Percentiles rank a stretch among this genome's conserved stretches.
Conservation (phyloP, 768 basidiomycete genomes). For the Termitomyces bulborhizus region DNA sequence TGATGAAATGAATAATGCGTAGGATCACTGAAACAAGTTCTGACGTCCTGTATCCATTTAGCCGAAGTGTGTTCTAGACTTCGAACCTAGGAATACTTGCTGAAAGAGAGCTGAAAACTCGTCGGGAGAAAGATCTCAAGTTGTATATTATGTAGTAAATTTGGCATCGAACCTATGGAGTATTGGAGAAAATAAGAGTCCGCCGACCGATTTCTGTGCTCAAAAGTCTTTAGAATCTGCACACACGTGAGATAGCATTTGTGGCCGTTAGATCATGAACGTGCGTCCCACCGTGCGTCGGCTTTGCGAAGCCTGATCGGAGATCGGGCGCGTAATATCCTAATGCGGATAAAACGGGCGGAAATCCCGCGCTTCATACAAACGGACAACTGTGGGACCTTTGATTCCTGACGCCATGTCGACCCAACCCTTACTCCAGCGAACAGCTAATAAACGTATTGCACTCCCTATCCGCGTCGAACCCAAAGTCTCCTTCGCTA, state of each 20-base stretch:
- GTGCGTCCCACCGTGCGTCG: not conserved
- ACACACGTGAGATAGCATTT: too few species aligned
- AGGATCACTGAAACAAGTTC: not conserved
- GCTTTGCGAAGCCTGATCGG: not conserved
- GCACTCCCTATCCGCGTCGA: slow-evolving; percentile 94
- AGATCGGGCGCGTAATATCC: not conserved
- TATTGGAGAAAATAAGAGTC: too few species aligned
- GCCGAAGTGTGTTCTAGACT: not conserved
- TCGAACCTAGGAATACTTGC: not conserved
- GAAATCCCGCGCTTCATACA: not conserved
- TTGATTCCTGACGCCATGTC: slow-evolving; percentile 55
- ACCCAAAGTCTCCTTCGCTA: slow-evolving; percentile 92
- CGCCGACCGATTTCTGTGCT: too few species aligned
- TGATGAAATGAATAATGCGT: not conserved
- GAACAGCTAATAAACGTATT: slow-evolving; percentile 92
- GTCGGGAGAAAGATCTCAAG: too few species aligned
- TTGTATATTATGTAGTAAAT: not conserved
- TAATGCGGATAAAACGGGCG: not conserved
- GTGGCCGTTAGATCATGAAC: not conserved
- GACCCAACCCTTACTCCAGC: slow-evolving; percentile 94
- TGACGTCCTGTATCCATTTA: not conserved
- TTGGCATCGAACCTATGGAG: too few species aligned
- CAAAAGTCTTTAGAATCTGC: not conserved
- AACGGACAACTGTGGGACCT: not conserved
- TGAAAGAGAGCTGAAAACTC: not conserved